Percentiles rank a stretch among this genome's conserved stretches.
These are phyloP conservation scores for Rhodosporidiobolus sp. DNA, from an alignment of 768 basidiomycete genomes.

Conservation along the genomic window DNA sequence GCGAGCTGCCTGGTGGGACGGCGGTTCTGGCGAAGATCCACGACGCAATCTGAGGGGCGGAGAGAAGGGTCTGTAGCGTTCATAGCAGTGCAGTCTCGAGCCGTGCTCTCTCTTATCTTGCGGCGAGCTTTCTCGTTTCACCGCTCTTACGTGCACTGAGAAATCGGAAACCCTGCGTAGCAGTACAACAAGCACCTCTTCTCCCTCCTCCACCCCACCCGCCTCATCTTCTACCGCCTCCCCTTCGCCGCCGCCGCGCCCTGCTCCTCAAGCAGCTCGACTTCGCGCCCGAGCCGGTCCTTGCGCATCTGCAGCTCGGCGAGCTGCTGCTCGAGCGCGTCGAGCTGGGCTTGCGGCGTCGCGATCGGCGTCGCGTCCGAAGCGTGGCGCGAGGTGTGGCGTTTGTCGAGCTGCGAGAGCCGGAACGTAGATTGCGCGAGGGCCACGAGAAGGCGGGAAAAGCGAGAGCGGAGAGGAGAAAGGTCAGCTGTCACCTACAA, in stretches of 20 bases:
- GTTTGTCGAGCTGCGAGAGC: conserved; percentile 15
- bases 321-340: conserved; percentile 11
- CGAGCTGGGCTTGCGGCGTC: not conserved
- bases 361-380: not conserved
- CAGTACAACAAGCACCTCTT: too few relatives aligned
- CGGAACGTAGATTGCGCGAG: too few relatives aligned
- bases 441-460: not conserved
- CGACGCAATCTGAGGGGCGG: too few relatives aligned
- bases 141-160: too few relatives aligned
- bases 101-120: too few relatives aligned
- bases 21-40: not conserved
- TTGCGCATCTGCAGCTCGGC: conserved; percentile 7
- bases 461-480: not conserved
- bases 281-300: conserved; percentile 2
- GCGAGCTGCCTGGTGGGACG: not conserved
- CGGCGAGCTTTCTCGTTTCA: too few relatives aligned
- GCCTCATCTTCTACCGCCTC: too few relatives aligned
- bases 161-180: too few relatives aligned
- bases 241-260: not conserved
- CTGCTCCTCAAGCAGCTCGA: conserved; percentile 7
- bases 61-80: too few relatives aligned
- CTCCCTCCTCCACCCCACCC: too few relatives aligned
- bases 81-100: too few relatives aligned
- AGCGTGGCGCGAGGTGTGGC: not conserved
- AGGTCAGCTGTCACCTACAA: not conserved